Conservation (phyloP, 108 stramenopile species). For the Cyclotella baltica region DNA sequence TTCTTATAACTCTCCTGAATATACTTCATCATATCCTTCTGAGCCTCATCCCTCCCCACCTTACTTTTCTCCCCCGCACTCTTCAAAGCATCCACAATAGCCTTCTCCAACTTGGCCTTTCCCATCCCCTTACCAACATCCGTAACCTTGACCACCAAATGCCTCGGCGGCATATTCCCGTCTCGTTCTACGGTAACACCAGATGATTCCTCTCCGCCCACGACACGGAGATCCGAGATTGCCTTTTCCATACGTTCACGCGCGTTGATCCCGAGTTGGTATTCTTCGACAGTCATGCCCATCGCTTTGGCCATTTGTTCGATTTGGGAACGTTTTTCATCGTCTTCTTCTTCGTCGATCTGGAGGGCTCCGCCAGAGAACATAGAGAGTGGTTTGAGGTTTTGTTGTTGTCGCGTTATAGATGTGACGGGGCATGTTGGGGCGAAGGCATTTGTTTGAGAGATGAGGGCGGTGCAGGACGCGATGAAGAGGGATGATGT, state of each 20-base stretch:
- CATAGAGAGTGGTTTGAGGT: constrained; percentile 53
- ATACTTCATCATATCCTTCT: constrained; percentile 85
- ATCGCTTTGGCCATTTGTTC: constrained; percentile 80
- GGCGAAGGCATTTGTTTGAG: constrained; percentile 37
- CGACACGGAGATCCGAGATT: constrained; percentile 62
- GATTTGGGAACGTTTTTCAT: constrained; percentile 69
- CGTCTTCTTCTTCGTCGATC: constrained; percentile 73
- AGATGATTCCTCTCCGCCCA: constrained; percentile 59
- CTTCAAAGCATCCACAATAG: constrained; percentile 67
- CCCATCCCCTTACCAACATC: constrained; percentile 82
- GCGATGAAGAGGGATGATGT: constrained; percentile 29
- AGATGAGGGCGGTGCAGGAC: constrained; percentile 37
- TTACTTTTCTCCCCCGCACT: constrained; percentile 57
- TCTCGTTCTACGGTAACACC: constrained; percentile 72
- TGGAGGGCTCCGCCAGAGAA: constrained; percentile 75
- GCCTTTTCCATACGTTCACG: constrained; percentile 57
- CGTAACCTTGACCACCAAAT: constrained; percentile 74
- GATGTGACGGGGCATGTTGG: not conserved
- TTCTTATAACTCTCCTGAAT: constrained; percentile 76
- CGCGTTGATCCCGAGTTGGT: constrained; percentile 80
- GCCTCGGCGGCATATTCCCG: constrained; percentile 76
- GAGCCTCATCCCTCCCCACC: constrained; percentile 69
- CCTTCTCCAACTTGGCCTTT: constrained; percentile 61
- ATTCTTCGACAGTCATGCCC: constrained; percentile 87
- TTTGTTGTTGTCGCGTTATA: not conserved